Conservation (phyloP, 805 yeast genomes). For the Kuraishia piskuri region DNA sequence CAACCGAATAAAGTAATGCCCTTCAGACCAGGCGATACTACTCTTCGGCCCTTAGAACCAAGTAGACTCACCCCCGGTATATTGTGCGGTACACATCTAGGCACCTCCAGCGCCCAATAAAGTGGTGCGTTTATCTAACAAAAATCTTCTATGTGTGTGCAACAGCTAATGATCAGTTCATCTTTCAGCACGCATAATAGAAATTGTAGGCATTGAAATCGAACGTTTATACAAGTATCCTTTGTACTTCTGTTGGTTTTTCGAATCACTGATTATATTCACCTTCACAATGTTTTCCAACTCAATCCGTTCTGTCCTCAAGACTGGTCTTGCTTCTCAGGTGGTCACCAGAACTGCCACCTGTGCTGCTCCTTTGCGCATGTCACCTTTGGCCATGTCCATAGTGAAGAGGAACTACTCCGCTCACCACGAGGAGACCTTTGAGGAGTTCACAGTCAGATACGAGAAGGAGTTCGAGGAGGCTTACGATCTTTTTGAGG, state of each 20-base stretch:
- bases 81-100: neutral
- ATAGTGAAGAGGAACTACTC: conserved; percentile 53
- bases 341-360: conserved; percentile 1
- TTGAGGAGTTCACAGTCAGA: conserved; percentile 87
- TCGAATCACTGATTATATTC: neutral
- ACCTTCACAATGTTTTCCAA: conserved; percentile 1
- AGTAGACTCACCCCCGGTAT: neutral
- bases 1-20: too few relatives aligned
- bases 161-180: neutral
- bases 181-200: neutral
- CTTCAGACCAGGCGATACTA: neutral
- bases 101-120: neutral
- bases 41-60: neutral
- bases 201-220: neutral
- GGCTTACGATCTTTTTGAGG: conserved; percentile 82
- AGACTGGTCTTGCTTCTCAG: neutral
- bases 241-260: neutral
- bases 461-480: conserved; percentile 93
- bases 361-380: neutral
- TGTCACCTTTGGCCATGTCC: neutral
- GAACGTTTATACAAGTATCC: neutral
- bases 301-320: conserved; percentile 3
- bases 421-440: conserved; percentile 83
- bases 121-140: neutral
- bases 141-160: neutral